Evolutionary conservation across 116 monocot species (phyloP).

Genomic region (Posidonia oceanica): DNA sequence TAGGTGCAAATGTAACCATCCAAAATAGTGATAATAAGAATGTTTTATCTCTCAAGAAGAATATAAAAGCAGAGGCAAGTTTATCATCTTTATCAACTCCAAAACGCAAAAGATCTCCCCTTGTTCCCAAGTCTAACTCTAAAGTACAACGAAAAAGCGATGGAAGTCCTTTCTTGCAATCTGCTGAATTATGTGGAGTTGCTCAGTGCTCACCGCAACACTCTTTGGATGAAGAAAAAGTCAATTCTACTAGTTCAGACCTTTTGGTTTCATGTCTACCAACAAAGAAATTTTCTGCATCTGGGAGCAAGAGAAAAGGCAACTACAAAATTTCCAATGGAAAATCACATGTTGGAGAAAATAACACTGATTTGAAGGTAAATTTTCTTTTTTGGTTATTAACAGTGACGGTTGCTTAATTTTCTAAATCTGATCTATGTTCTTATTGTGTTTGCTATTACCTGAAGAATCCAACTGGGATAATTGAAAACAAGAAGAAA

Average conservation of each 20-base stretch:
- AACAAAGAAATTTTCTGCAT: slow-evolving; percentile 17
- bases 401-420: neutral
- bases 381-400: neutral
- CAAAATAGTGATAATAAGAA: neutral
- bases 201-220: neutral
- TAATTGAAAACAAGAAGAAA: slow-evolving; percentile 12
- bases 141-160: slow-evolving; percentile 16
- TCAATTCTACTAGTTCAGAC: slow-evolving; percentile 22
- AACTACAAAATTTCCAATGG: slow-evolving; percentile 7
- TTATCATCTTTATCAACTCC: slow-evolving; percentile 20
- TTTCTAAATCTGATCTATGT: neutral
- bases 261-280: slow-evolving; percentile 19
- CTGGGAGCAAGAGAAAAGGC: slow-evolving; percentile 23
- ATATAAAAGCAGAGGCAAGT: slow-evolving; percentile 11
- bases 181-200: slow-evolving; percentile 15
- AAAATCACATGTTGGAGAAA: slow-evolving; percentile 6
- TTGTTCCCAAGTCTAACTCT: slow-evolving; percentile 23
- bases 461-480: slow-evolving; percentile 17
- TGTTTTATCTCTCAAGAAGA: slow-evolving; percentile 15
- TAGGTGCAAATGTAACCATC: neutral
- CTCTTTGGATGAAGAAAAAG: slow-evolving; percentile 4
- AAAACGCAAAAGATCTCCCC: slow-evolving; percentile 59
- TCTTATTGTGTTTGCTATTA: neutral
- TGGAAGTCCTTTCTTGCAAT: slow-evolving; percentile 11
- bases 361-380: slow-evolving; percentile 22